Evolutionary conservation across 2,329 filamentous ascomycete species (phyloP).

Genomic region (Cercospora brassicicola): DNA sequence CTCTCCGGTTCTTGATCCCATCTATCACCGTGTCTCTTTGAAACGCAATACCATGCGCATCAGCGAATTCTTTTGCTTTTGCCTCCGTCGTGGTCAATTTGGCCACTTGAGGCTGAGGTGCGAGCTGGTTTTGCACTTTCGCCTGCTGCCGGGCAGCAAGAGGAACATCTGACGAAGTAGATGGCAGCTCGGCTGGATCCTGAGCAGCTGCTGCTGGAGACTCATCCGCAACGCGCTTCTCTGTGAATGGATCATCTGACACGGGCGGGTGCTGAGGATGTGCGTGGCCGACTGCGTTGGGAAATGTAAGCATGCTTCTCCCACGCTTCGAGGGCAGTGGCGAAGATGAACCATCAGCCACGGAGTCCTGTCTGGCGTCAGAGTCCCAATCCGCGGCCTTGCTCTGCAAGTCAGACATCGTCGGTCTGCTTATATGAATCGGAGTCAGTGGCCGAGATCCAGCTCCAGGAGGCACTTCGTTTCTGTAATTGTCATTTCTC

Average conservation of each 20-base stretch:
- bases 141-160: not conserved
- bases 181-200: not conserved
- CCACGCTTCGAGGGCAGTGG: not conserved
- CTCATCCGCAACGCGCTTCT: not conserved
- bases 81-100: not conserved
- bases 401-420: not conserved
- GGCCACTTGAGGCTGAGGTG: not conserved
- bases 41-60: slow-evolving; percentile 4
- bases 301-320: not conserved
- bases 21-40: slow-evolving; percentile 1
- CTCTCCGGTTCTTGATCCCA: slow-evolving; percentile 2
- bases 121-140: slow-evolving; percentile 10
- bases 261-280: not conserved
- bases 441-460: not conserved
- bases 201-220: not conserved
- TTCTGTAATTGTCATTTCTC: slow-evolving; percentile 10
- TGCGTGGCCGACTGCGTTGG: not conserved
- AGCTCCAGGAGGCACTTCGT: not conserved
- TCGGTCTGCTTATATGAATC: not conserved
- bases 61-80: slow-evolving; percentile 12
- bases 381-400: not conserved
- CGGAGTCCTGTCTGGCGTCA: not conserved
- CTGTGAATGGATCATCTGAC: not conserved
- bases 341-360: not conserved
- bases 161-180: slow-evolving; percentile 10